phyloP scores from a whole-genome alignment of 2,329 filamentous ascomycete species.

The Botrytis paeoniae region DNA sequence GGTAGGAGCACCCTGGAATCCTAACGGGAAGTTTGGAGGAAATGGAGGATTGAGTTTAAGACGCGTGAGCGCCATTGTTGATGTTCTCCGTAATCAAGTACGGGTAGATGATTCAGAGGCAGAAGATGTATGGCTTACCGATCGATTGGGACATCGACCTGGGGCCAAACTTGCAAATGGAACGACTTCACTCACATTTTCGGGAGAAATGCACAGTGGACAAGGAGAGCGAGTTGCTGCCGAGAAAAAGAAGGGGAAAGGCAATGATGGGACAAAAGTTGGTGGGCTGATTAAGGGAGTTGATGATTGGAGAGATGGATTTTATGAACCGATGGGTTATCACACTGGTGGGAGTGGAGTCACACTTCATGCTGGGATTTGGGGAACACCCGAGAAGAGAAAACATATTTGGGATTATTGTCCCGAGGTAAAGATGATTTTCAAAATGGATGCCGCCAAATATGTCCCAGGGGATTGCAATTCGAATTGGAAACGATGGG shows the following conservation, averaged over 20 bases:
- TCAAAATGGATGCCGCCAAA: constrained; percentile 52
- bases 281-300: constrained; percentile 41
- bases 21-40: constrained; percentile 35
- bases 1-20: constrained; percentile 38
- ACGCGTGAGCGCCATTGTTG: constrained; percentile 51
- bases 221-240: constrained; percentile 32
- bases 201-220: constrained; percentile 48
- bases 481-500: constrained; percentile 45
- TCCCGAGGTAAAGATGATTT: constrained; percentile 56
- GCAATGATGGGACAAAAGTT: constrained; percentile 28
- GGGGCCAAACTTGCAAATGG: constrained; percentile 51
- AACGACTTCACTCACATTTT: constrained; percentile 48
- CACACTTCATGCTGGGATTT: constrained; percentile 46
- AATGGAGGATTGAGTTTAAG: constrained; percentile 45
- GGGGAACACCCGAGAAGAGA: constrained; percentile 47
- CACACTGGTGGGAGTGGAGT: constrained; percentile 52
- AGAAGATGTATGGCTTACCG: constrained; percentile 56
- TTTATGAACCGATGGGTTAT: constrained; percentile 58
- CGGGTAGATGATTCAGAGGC: constrained; percentile 46
- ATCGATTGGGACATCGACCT: constrained; percentile 50
- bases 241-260: constrained; percentile 27
- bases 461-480: constrained; percentile 50
- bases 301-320: constrained; percentile 51
- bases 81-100: constrained; percentile 49
- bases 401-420: constrained; percentile 56